Evolutionary conservation across 2,329 filamentous ascomycete genomes (phyloP), one percentile per base, ranked within the genome.

Genomic region (Ophiostoma australiae): DNA sequence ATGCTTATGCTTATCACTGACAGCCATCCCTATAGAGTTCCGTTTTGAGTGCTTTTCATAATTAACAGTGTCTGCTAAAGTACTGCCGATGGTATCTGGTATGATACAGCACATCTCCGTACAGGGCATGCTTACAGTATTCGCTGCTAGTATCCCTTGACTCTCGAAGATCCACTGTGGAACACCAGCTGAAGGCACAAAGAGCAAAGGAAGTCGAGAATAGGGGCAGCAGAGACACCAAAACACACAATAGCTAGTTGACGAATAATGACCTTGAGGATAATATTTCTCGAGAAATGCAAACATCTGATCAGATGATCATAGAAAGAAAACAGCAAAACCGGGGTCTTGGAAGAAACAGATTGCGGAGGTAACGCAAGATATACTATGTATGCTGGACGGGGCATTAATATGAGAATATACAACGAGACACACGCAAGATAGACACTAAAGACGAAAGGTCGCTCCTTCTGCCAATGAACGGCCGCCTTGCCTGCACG

Each of bases 381-480:
- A 48, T 48, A 20, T 48, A 48, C 15, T 37, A 44, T 44, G 11
- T 44, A 44, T 39, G 37, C 37, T 39, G 13, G 41, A 44, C 11
- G n/a, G n/a, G 10, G n/a, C 52, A 58, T 58, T 27, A 6, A 23
- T 23, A 23, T 58, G n/a, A 58, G 23, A 13, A 58, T 11, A 58
- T 13, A 4, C 52, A 4, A 11, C 27, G 13, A 23, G 5, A 55
- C 5, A 48, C 44, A 20, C 2, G 20, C 5, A 20, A n/a, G 48
- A 15, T 10, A 61, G 55, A 63, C 27, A 20, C 4, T 63, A 63
- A 11, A 55, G 6, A 23, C n/a, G 20, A n/a, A 17, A 63, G 58
- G 17, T 27, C 13, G 27, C 27, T 63, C 27, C 52, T 58, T 58
- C 52, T 58, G 52, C 70, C 70, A 71, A 71, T 71, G 58, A 69